Evolutionary conservation across 805 yeast species (phyloP), one percentile per base, ranked within the genome.

Genomic region (Scheffersomyces amazonensis): DNA sequence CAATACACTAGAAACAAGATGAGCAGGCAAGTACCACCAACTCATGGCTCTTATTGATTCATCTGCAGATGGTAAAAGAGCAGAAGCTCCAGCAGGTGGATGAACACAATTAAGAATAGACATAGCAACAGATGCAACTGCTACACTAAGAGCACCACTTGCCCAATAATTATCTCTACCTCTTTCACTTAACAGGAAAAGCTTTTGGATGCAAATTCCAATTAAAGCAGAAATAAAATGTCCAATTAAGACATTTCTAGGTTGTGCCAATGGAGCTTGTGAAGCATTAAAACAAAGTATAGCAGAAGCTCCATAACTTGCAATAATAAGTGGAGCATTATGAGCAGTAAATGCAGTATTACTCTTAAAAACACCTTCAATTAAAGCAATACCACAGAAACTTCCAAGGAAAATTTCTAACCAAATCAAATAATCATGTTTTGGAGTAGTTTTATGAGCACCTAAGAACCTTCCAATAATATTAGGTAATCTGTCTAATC

Each of bases 61-160:
- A 36, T 78, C 81, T 0, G 74, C 49, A 1, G 71, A 58, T 0
- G 87, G 84, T 7, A 81, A 56, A 25, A 81, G 50, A 0, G 87
- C 86, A 8, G 82, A 71, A 1, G 87, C 87, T 2, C 88, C 88
- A 1, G 82, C 80, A 0, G 88, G 88, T 0, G 88, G 88, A 52
- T 82, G 87, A 1, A 79, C 75, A 41, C 80, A 73, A 43, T 78
- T 78, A 4, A 70, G 54, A 1, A 78, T 43, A 11, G 73, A 58
- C 83, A 80, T 80, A 2, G 61, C 54, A 9, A 75, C 78, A 7
- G 81, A 73, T 2, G 82, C 49, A 4, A 77, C 41, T 0, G 72
- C 81, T 6, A 80, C 83, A 27, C 80, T 63, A 21, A 81, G 50
- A 0, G 83, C 81, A 2, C 81, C 87, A 13, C 73, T 66, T 7